phyloP scores from a whole-genome alignment of 176 grass and related monocot genomes.

The Ananas comosus region DNA sequence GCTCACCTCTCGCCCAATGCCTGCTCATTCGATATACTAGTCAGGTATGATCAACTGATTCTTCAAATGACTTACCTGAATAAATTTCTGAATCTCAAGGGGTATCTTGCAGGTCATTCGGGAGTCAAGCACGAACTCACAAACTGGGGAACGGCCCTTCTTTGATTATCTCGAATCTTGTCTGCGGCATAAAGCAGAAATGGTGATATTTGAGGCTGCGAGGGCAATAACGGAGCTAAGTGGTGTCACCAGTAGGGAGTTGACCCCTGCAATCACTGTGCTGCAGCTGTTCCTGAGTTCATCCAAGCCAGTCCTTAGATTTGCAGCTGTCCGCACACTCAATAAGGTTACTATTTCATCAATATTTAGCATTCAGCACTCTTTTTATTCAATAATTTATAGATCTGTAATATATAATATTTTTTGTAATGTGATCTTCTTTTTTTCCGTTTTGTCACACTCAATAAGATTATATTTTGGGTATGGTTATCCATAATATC shows the following conservation, averaged over 20 bases:
- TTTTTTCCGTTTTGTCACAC: no score
- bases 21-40: constrained; percentile 91
- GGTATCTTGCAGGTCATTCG: constrained; percentile 64
- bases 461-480: no score
- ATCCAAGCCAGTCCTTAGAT: constrained; percentile 94
- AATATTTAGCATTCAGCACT: background rate
- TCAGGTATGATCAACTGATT: constrained; percentile 47
- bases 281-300: constrained; percentile 98
- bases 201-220: constrained; percentile 97
- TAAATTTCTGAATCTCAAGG: background rate
- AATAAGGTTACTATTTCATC: constrained; percentile 54
- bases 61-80: constrained; percentile 13
- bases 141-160: constrained; percentile 86
- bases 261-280: constrained; percentile 93
- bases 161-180: constrained; percentile 96
- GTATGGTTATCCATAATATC: no score
- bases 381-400: background rate
- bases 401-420: no score
- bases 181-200: constrained; percentile 91
- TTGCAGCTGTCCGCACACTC: constrained; percentile 88
- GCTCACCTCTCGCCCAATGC: constrained; percentile 91
- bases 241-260: constrained; percentile 87
- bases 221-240: constrained; percentile 92
- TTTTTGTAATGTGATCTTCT: no score
- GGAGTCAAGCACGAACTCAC: constrained; percentile 53